Conservation (phyloP, 2,329 filamentous ascomycete genomes). For the Periconia digitata region DNA sequence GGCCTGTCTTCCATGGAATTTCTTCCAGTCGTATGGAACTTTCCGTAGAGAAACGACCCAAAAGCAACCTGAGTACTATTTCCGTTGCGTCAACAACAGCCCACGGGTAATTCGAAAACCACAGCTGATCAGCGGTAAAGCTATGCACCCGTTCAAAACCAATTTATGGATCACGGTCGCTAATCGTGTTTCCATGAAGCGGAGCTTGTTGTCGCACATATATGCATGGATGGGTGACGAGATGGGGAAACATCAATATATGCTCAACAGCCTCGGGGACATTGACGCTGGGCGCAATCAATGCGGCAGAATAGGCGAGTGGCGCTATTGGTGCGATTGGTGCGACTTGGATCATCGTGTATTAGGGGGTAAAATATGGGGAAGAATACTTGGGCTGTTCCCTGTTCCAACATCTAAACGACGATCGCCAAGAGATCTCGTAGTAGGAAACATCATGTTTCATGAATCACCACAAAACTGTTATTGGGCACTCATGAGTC, state of each 20-base stretch:
- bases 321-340: neutral
- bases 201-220: neutral
- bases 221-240: neutral
- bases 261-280: neutral
- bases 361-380: neutral
- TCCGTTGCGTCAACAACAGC: neutral
- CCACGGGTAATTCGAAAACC: neutral
- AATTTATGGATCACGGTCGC: neutral
- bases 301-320: neutral
- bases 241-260: neutral
- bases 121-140: neutral
- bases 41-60: neutral
- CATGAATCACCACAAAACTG: neutral
- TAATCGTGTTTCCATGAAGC: neutral
- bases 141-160: neutral
- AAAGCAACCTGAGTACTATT: neutral
- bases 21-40: no score
- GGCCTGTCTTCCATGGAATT: no score
- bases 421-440: slow-evolving; percentile 2
- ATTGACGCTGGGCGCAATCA: neutral
- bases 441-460: neutral
- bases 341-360: neutral
- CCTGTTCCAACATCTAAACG: neutral
- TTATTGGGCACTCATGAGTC: neutral
- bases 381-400: neutral